Percentiles rank a stretch among this genome's conserved stretches.
phyloP scores from a whole-genome alignment of 2,329 filamentous ascomycete genomes.

The Aspergillus arachidicola region DNA sequence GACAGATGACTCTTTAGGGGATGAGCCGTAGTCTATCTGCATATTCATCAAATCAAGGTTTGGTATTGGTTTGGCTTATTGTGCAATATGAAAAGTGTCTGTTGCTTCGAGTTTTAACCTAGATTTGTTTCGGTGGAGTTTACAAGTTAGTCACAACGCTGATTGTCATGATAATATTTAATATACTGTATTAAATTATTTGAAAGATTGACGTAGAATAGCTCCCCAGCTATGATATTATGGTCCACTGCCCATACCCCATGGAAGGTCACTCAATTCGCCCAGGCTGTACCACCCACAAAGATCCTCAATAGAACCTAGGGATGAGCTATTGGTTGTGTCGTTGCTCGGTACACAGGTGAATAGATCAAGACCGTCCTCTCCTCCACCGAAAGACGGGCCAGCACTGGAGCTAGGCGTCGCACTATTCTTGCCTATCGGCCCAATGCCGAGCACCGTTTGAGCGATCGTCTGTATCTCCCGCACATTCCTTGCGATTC shows the following conservation, averaged over 20 bases:
- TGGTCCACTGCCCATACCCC: neutral
- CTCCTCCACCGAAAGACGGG: constrained; percentile 4
- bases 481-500: constrained; percentile 38
- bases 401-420: constrained; percentile 1
- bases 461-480: constrained; percentile 47
- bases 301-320: neutral
- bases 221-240: neutral
- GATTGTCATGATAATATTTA: too few relatives aligned
- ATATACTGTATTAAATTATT: too few relatives aligned
- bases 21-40: too few relatives aligned
- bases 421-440: neutral
- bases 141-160: too few relatives aligned
- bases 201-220: too few relatives aligned
- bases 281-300: constrained; percentile 3
- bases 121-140: too few relatives aligned
- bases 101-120: too few relatives aligned
- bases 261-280: constrained; percentile 10
- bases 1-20: too few relatives aligned
- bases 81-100: too few relatives aligned
- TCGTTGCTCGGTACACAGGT: neutral
- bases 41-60: too few relatives aligned
- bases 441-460: constrained; percentile 27
- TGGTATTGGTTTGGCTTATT: too few relatives aligned
- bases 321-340: neutral
- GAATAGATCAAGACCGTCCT: neutral